These are phyloP conservation scores for Colletotrichum incanum DNA, from an alignment of 2,329 filamentous ascomycete species.

Conservation along the genomic window DNA sequence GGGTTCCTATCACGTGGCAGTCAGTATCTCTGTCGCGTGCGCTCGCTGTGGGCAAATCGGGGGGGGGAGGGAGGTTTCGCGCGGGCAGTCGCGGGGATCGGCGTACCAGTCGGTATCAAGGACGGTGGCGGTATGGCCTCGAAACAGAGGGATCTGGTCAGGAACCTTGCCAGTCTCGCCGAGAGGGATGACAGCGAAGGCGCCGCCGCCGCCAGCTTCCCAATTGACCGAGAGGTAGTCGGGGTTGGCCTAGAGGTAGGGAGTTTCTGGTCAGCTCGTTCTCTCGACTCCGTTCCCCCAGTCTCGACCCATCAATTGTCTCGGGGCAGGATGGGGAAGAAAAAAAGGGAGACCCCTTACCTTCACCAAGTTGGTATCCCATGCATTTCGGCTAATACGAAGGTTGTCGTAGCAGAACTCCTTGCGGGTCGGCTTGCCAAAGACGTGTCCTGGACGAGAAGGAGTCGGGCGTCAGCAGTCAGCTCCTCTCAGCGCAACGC, in stretches of 20 bases:
- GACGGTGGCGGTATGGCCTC: slow-evolving; percentile 95
- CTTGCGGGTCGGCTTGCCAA: slow-evolving; percentile 95
- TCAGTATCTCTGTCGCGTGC: slow-evolving; percentile 48
- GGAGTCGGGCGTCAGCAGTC: slow-evolving; percentile 44
- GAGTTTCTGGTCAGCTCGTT: slow-evolving; percentile 25
- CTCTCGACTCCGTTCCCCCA: not conserved
- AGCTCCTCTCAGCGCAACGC: slow-evolving; percentile 47
- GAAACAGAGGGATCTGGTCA: slow-evolving; percentile 93
- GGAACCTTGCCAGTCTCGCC: slow-evolving; percentile 91
- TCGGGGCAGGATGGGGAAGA: slow-evolving; percentile 14
- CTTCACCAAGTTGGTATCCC: slow-evolving; percentile 99
- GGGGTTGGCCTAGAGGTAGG: slow-evolving; percentile 83
- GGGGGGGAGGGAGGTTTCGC: slow-evolving; percentile 21
- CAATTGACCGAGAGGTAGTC: slow-evolving; percentile 98
- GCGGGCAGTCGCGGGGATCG: slow-evolving; percentile 48
- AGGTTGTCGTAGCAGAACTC: slow-evolving; percentile 99
- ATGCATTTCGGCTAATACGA: slow-evolving; percentile 97
- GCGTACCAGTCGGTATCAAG: slow-evolving; percentile 96
- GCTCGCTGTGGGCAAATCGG: slow-evolving; percentile 21
- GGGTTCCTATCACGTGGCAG: slow-evolving; percentile 77
- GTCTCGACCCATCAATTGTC: slow-evolving; percentile 24
- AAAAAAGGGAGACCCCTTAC: slow-evolving; percentile 63
- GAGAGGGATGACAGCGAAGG: slow-evolving; percentile 95
- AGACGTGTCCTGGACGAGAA: slow-evolving; percentile 85
- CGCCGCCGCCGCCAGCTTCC: slow-evolving; percentile 95